phyloP scores from a whole-genome alignment of 2,329 filamentous ascomycete genomes.

The Bipolaris oryzae region DNA sequence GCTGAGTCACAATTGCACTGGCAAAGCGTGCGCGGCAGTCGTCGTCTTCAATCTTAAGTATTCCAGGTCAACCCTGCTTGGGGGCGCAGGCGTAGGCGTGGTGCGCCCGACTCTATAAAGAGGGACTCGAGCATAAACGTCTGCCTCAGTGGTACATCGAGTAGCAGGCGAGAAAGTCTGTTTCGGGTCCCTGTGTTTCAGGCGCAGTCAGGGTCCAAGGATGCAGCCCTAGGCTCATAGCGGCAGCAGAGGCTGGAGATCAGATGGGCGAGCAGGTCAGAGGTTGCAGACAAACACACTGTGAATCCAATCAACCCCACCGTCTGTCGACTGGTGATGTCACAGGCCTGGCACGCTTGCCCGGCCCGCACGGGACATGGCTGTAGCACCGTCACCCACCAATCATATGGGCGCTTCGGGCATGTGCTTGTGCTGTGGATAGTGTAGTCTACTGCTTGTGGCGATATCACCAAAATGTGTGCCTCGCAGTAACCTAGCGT shows the following conservation, averaged over 20 bases:
- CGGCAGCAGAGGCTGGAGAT: constrained; percentile 12
- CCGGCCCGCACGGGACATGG: constrained; percentile 1
- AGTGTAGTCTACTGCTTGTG: constrained; percentile 6
- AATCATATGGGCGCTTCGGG: background rate
- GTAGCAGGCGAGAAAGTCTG: constrained; percentile 7
- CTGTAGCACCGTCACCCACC: background rate
- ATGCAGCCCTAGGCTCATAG: constrained; percentile 3
- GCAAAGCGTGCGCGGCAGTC: constrained; percentile 1
- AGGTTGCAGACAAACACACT: no score
- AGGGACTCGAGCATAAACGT: constrained; percentile 4
- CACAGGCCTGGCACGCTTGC: constrained; percentile 10
- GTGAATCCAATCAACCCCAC: no score
- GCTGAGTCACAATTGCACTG: background rate
- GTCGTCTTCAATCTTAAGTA: constrained; percentile 7
- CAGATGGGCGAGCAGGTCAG: background rate
- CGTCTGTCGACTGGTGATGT: constrained; percentile 6
- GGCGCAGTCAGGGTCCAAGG: constrained; percentile 9
- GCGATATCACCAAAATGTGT: background rate
- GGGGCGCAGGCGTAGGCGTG: constrained; percentile 4
- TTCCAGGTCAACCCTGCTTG: constrained; percentile 12
- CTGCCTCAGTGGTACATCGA: background rate
- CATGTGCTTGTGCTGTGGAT: background rate
- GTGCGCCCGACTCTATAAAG: constrained; percentile 2
- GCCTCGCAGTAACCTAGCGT: background rate
- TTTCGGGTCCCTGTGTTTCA: constrained; percentile 13